A percentile compares a stretch with the other conserved stretches of the same genome.
Conservation (phyloP, 2,329 filamentous ascomycete genomes). For the Elsinoe batatas region DNA sequence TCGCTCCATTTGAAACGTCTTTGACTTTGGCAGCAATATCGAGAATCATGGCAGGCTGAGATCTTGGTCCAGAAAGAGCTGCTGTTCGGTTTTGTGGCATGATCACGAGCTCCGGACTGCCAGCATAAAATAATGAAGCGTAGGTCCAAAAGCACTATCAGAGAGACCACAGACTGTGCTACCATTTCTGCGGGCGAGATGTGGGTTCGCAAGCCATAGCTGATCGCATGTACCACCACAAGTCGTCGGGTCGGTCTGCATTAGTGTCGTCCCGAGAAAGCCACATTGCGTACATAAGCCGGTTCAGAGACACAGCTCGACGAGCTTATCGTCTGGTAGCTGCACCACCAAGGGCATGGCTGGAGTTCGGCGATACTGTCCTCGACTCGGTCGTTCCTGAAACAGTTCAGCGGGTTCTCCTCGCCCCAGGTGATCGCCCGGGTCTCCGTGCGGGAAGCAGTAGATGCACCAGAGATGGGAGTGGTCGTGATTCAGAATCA, state of each 20-base stretch:
- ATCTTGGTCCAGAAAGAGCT: neutral
- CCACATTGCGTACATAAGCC: neutral
- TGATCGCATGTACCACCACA: neutral
- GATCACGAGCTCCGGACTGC: neutral
- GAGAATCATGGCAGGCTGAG: neutral
- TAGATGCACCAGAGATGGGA: slow-evolving; percentile 6
- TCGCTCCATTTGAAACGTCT: neutral
- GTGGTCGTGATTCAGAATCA: neutral
- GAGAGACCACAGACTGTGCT: too few relatives aligned
- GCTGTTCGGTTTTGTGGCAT: neutral
- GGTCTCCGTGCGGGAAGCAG: neutral
- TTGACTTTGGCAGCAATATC: neutral
- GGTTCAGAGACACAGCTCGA: neutral
- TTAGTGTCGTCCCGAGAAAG: slow-evolving; percentile 1
- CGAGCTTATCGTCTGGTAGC: neutral
- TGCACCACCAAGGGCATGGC: neutral
- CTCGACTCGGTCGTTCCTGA: neutral
- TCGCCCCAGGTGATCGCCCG: neutral
- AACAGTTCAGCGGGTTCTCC: neutral
- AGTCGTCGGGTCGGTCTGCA: neutral
- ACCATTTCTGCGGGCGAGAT: neutral
- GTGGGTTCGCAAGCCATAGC: neutral
- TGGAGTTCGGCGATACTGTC: neutral
- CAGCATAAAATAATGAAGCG: neutral
- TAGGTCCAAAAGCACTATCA: too few relatives aligned